phyloP scores from a whole-genome alignment of 1,284 basidiomycete genomes.

The Moesziomyces antarcticus region DNA sequence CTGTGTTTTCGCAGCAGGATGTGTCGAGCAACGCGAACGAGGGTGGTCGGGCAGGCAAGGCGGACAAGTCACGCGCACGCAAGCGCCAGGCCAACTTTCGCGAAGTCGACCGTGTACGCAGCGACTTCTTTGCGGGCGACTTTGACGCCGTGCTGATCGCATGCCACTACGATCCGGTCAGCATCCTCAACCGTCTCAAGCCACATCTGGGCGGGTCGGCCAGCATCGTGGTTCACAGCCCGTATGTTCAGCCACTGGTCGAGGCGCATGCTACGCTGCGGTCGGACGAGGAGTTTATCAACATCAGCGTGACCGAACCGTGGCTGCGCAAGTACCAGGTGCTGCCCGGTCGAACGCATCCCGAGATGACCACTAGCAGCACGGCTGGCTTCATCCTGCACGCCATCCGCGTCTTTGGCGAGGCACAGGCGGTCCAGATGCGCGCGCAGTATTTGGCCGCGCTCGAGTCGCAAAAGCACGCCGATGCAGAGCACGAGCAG shows the following conservation, averaged over 20 bases:
- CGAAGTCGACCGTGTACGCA: constrained; percentile 71
- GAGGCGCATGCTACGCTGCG: constrained; percentile 82
- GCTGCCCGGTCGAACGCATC: constrained; percentile 93
- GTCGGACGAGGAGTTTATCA: constrained; percentile 77
- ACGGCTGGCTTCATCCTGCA: constrained; percentile 89
- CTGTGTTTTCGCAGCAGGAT: constrained; percentile 38
- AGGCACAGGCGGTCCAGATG: constrained; percentile 37
- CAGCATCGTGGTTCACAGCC: constrained; percentile 86
- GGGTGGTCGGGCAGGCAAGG: constrained; percentile 14
- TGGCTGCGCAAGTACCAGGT: constrained; percentile 94
- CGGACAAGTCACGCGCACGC: constrained; percentile 36
- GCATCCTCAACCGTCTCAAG: constrained; percentile 79
- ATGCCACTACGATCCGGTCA: constrained; percentile 85
- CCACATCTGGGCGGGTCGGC: constrained; percentile 86
- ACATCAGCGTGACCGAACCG: constrained; percentile 83
- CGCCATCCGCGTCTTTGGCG: constrained; percentile 76
- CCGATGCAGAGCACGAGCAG: not conserved
- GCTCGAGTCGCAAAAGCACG: constrained; percentile 1
- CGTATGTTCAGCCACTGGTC: constrained; percentile 78
- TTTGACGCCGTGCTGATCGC: constrained; percentile 76
- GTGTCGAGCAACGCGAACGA: constrained; percentile 1
- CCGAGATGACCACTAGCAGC: constrained; percentile 89
- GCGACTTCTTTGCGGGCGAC: constrained; percentile 85
- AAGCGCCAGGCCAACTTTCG: constrained; percentile 48
- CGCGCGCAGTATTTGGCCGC: constrained; percentile 16